phyloP scores from a whole-genome alignment of 257 asterid species.

The Jacaranda mimosifolia region DNA sequence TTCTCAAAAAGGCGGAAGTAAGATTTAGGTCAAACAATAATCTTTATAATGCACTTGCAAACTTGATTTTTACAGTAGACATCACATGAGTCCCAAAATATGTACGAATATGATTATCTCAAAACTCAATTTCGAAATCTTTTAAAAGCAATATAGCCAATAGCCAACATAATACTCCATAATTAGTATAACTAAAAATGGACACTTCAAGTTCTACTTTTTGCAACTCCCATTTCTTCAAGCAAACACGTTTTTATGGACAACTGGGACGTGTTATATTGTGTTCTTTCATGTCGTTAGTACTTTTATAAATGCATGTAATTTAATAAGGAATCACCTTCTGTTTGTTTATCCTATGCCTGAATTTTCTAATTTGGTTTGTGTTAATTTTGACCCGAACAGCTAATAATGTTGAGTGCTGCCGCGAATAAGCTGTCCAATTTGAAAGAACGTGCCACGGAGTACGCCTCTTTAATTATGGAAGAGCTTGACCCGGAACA shows the following conservation, averaged over 20 bases:
- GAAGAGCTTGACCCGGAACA: conserved; percentile 91
- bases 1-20: not conserved
- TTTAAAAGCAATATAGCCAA: too few relatives aligned
- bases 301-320: not conserved
- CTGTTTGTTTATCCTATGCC: not conserved
- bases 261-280: not conserved
- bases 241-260: not conserved
- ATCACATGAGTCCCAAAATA: too few relatives aligned
- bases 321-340: not conserved
- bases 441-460: conserved; percentile 87
- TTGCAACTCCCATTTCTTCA: not conserved
- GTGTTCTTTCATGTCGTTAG: not conserved
- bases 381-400: conserved; percentile 39
- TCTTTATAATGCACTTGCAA: not conserved
- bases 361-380: conserved; percentile 27
- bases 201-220: conserved; percentile 2
- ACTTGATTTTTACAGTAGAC: not conserved
- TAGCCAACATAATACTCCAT: too few relatives aligned
- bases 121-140: too few relatives aligned
- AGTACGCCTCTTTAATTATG: conserved; percentile 85
- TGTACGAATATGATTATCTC: too few relatives aligned
- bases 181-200: not conserved
- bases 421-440: conserved; percentile 89
- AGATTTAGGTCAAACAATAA: conserved; percentile 8
- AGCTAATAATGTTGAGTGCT: conserved; percentile 94